Base-by-base conservation (phyloP, 108 stramenopile genomes). In the Fragilariopsis cylindrus region DNA sequence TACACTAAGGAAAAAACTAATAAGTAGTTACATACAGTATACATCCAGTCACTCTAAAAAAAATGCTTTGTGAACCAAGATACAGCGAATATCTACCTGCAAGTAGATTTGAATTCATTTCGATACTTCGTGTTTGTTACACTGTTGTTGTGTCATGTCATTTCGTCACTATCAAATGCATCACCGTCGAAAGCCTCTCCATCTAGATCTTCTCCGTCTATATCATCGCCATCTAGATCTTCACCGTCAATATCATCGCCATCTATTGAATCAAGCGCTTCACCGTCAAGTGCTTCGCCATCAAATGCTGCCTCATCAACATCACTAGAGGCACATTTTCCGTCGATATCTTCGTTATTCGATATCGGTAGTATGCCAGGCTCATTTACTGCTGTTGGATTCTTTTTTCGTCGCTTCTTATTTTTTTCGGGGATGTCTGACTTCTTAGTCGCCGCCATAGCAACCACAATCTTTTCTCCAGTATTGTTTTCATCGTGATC, bases 181-280 rank as follows among this genome's bases (percentile, higher is more conserved):
- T 54, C 67, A 68, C 69, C 76, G 19, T 72, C 76, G 15, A 75
- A 5, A 21, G 67, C 72, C 30, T 53, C 67, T 41, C 71, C 72
- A 67, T 77, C 76, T 7, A 76, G 39, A 48, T 71, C 64, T n/a
- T 76, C 80, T 18, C 70, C 69, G 39, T 80, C 69, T 5, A 48
- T 48, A 9, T 76, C 76, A 15, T 72, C 74, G 9, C 75, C 63
- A 40, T 83, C 74, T n/a, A 78, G 48, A 42, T 77, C 48, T 47
- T 80, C 79, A 21, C 79, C 79, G 45, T 84, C 76, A 7, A 77
- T 69, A 60, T 80, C 84, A 53, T 75, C 70, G 5, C 73, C 74
- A 45, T 74, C 68, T 4, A 60, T 45, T 30, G 50, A 72, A 13
- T 69, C 69, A 13, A 69, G 13, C 1, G 64, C 63, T 8, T 39